Conservation (phyloP, 192 early-diverging fungal genomes). For the Paraglomus occultum region DNA sequence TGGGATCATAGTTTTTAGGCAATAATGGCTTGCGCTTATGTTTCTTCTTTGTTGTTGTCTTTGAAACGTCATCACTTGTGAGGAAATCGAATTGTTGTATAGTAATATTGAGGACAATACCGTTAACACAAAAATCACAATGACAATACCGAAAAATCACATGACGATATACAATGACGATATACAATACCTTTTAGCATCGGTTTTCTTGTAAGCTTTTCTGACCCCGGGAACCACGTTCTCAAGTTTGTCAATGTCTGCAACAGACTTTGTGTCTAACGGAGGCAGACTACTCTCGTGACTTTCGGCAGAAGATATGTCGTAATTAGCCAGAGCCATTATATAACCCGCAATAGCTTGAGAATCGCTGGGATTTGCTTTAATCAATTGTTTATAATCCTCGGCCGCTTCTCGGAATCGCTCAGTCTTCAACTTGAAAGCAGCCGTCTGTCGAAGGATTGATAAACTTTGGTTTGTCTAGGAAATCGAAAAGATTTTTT, state of each 20-base stretch:
- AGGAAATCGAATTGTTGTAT: not conserved
- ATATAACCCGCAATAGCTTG: constrained; percentile 67
- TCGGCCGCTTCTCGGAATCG: constrained; percentile 60
- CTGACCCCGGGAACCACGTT: constrained; percentile 53
- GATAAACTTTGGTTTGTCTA: constrained; percentile 31
- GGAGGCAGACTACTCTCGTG: constrained; percentile 55
- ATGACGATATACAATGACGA: constrained; percentile 16
- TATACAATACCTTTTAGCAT: constrained; percentile 32
- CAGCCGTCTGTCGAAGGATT: constrained; percentile 62
- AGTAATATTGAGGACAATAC: constrained; percentile 20
- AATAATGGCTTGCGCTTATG: constrained; percentile 56
- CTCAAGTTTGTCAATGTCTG: constrained; percentile 60
- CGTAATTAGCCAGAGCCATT: constrained; percentile 60
- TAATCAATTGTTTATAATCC: constrained; percentile 70
- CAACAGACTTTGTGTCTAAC: constrained; percentile 34
- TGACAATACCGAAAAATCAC: constrained; percentile 23
- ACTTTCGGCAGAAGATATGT: constrained; percentile 60
- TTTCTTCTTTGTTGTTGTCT: constrained; percentile 43
- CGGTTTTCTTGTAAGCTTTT: constrained; percentile 48
- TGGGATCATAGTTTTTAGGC: constrained; percentile 58
- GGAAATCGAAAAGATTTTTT: not conserved
- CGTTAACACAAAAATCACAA: no score
- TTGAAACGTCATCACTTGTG: not conserved
- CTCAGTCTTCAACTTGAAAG: constrained; percentile 62
- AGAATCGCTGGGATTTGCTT: constrained; percentile 59